These are phyloP conservation scores for Lepiota venenata DNA, from an alignment of 768 basidiomycete genomes.

Conservation along the genomic window DNA sequence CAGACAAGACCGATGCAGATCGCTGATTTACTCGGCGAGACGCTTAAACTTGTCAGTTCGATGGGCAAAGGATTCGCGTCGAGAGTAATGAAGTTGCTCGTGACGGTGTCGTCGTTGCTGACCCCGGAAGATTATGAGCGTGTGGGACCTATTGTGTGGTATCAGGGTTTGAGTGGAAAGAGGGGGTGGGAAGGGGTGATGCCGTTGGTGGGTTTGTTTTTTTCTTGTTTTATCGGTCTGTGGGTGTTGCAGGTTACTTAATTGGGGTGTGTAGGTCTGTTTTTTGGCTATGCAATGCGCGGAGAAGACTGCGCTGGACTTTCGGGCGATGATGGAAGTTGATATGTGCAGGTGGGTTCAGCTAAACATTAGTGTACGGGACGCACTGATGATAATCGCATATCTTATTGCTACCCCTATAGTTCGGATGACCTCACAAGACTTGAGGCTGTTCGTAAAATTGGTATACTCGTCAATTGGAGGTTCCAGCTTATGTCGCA, in stretches of 20 bases:
- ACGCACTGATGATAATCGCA: too few species aligned
- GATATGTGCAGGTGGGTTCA: slow-evolving; percentile 50
- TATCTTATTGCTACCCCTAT: background rate
- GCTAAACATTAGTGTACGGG: background rate
- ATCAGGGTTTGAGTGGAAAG: slow-evolving; percentile 31
- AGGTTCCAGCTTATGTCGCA: slow-evolving; percentile 66
- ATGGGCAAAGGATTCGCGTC: slow-evolving; percentile 41
- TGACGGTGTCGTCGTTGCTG: slow-evolving; percentile 56
- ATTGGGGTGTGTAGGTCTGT: slow-evolving; percentile 38
- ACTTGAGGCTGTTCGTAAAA: slow-evolving; percentile 48
- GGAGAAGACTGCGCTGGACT: slow-evolving; percentile 52
- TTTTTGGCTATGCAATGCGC: slow-evolving; percentile 74
- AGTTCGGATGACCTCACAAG: slow-evolving; percentile 50
- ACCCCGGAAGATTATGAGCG: slow-evolving; percentile 43
- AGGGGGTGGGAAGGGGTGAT: background rate
- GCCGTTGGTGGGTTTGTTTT: background rate
- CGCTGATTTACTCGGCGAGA: slow-evolving; percentile 31
- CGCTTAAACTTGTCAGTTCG: slow-evolving; percentile 37
- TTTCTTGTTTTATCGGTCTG: background rate
- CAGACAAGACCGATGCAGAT: slow-evolving; percentile 23
- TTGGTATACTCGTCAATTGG: slow-evolving; percentile 60
- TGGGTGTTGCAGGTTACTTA: background rate
- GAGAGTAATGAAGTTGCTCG: slow-evolving; percentile 57
- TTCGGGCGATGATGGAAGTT: slow-evolving; percentile 46
- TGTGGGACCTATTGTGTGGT: slow-evolving; percentile 59